These are phyloP conservation scores for Bruguiera hainesii DNA, from an alignment of 441 rosid species.

Conservation along the genomic window DNA sequence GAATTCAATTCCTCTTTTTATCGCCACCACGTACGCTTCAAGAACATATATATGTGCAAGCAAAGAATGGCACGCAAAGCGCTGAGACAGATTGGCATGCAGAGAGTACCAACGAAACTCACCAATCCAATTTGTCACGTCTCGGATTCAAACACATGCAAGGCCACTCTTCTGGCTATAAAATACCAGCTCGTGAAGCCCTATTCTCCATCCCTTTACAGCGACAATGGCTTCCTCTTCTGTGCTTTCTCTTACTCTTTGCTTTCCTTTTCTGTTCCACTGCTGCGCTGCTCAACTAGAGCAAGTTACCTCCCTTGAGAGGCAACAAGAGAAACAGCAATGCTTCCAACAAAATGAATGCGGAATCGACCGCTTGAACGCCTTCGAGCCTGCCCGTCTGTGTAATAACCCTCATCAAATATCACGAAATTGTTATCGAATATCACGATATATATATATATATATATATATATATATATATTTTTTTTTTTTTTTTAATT, in stretches of 20 bases:
- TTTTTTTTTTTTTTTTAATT: too few relatives aligned
- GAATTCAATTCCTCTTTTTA: too few relatives aligned
- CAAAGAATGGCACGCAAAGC: slow-evolving; percentile 8
- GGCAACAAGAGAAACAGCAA: background rate
- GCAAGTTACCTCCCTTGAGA: background rate
- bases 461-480: too few relatives aligned
- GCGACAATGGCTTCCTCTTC: slow-evolving; percentile 20
- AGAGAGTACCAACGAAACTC: background rate
- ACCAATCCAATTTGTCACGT: slow-evolving; percentile 22
- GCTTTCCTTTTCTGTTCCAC: slow-evolving; percentile 30
- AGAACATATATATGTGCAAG: background rate
- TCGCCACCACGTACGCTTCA: background rate
- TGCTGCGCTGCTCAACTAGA: slow-evolving; percentile 26
- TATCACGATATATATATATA: too few relatives aligned
- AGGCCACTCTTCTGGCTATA: slow-evolving; percentile 11
- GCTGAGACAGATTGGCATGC: slow-evolving; percentile 9
- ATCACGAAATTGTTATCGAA: too few relatives aligned
- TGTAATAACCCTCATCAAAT: too few relatives aligned
- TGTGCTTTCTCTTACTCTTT: slow-evolving; percentile 19
- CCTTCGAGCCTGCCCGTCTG: slow-evolving; percentile 49
- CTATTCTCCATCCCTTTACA: background rate
- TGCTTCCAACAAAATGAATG: slow-evolving; percentile 40
- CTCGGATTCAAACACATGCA: background rate
- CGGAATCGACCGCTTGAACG: slow-evolving; percentile 44
- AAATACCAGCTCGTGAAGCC: slow-evolving; percentile 9